Evolutionary conservation across 2,329 filamentous ascomycete species (phyloP), one percentile per base, ranked within the genome.

Genomic region (Amauroascus niger): DNA sequence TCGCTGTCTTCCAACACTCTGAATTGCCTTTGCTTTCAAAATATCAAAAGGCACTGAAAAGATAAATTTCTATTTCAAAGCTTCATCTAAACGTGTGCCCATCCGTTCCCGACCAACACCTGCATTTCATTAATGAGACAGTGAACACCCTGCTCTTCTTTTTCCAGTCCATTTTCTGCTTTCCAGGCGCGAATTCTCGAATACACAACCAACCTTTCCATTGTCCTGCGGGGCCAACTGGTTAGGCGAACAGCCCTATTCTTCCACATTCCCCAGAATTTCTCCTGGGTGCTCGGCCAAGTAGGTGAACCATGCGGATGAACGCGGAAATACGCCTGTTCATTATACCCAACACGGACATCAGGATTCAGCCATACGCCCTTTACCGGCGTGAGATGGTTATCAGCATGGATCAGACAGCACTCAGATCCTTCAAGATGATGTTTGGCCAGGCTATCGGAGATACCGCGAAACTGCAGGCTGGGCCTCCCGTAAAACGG

Each of bases 381-480:
- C 30, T 63, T 62, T 2, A 59, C 40, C 1, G 39, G 26, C 0
- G 65, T 65, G 0, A 69, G 58, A 1, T 63, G 63, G 53, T 70
- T 70, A 52, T 72, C 70, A 2, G 64, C 65, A 37, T 72, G 68
- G 16, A 72, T 69, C 50, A 90, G 77, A 67, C 87, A 90, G 71
- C 86, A 89, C 68, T 90, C 86, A 13, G 81, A 86, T n/a, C 76
- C 86, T 67, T 90, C 87, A 24, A 89, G 73, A 44, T 71, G 67
- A 28, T 61, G 62, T 2, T 60, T 55, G 0, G 76, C 76, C 1
- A 91, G 77, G 3, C 75, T 76, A 62, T 87, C 83, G 0, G 79
- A 64, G 20, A 86, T 74, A 3, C 76, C 83, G 8, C 84, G 79
- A 66, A 87, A 87, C n/a, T 70, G 73, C 0, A 87, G 58, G 62